Conservation (phyloP, 2,329 filamentous ascomycete genomes). For the Aspergillus floridensis region DNA sequence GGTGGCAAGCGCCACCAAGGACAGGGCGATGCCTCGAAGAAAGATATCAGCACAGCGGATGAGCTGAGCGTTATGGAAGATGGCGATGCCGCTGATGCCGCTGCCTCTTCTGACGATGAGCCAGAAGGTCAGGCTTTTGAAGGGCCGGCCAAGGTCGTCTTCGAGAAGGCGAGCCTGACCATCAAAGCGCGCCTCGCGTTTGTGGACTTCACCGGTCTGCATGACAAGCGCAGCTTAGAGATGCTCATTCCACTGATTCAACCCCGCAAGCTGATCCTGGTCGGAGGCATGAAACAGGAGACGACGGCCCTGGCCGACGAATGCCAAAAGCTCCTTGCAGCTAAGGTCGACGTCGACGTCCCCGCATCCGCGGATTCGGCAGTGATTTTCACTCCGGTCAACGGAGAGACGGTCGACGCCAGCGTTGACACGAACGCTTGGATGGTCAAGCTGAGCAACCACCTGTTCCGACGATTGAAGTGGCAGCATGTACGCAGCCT, state of each 20-base stretch:
- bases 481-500: conserved; percentile 93
- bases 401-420: conserved; percentile 76
- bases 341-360: conserved; percentile 37
- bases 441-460: conserved; percentile 85
- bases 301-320: conserved; percentile 75
- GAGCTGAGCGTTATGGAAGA: conserved; percentile 46
- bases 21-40: conserved; percentile 30
- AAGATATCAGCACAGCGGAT: conserved; percentile 49
- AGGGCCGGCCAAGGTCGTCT: conserved; percentile 74
- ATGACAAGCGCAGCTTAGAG: conserved; percentile 89
- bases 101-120: conserved; percentile 56
- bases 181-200: conserved; percentile 77
- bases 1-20: conserved; percentile 61
- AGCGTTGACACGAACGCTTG: conserved; percentile 98
- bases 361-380: conserved; percentile 49
- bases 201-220: conserved; percentile 87
- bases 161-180: conserved; percentile 61
- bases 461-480: conserved; percentile 78
- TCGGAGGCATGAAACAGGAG: conserved; percentile 75
- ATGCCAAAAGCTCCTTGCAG: conserved; percentile 65
- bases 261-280: conserved; percentile 90
- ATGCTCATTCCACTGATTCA: conserved; percentile 94
- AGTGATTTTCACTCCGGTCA: conserved; percentile 76
- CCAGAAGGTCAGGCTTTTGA: conserved; percentile 48
- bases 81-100: conserved; percentile 60